These are phyloP conservation scores for Rhizopogon salebrosus DNA, from an alignment of 768 basidiomycete genomes.

Conservation along the genomic window DNA sequence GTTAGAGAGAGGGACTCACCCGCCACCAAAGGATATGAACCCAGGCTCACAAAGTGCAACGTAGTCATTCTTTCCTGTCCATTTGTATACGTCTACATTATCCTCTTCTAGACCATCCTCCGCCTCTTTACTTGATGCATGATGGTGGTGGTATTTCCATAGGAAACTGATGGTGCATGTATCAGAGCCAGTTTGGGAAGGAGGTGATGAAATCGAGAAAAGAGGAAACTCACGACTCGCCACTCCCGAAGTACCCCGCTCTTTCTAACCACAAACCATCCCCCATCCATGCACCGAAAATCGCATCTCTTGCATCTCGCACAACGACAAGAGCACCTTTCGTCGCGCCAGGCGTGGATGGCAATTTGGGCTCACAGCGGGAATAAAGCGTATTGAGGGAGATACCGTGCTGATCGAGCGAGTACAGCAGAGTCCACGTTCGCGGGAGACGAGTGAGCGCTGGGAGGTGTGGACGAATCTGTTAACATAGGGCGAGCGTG, in stretches of 20 bases:
- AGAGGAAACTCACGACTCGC: constrained; percentile 61
- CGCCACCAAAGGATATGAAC: constrained; percentile 87
- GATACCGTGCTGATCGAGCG: constrained; percentile 92
- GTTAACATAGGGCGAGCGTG: background rate
- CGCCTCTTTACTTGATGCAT: constrained; percentile 10
- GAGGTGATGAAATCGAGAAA: no score
- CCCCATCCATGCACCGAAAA: constrained; percentile 83
- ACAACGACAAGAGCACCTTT: constrained; percentile 59
- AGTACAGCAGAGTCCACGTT: constrained; percentile 79
- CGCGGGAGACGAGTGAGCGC: constrained; percentile 66
- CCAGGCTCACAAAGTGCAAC: constrained; percentile 79
- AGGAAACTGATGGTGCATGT: constrained; percentile 52
- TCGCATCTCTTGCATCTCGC: constrained; percentile 51
- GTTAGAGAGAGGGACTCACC: constrained; percentile 45
- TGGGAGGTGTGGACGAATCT: constrained; percentile 73
- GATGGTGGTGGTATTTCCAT: constrained; percentile 54
- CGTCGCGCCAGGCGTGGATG: constrained; percentile 19
- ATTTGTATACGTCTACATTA: constrained; percentile 59
- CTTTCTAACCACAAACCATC: constrained; percentile 61
- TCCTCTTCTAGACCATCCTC: constrained; percentile 43
- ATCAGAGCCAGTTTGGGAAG: background rate
- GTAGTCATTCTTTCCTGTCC: constrained; percentile 89
- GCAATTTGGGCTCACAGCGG: constrained; percentile 42
- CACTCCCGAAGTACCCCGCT: constrained; percentile 79
- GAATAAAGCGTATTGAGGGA: constrained; percentile 85